Evolutionary conservation across 306 rosid species (phyloP), one percentile per base, ranked within the genome.

Genomic region (Boehmeria nivea): DNA sequence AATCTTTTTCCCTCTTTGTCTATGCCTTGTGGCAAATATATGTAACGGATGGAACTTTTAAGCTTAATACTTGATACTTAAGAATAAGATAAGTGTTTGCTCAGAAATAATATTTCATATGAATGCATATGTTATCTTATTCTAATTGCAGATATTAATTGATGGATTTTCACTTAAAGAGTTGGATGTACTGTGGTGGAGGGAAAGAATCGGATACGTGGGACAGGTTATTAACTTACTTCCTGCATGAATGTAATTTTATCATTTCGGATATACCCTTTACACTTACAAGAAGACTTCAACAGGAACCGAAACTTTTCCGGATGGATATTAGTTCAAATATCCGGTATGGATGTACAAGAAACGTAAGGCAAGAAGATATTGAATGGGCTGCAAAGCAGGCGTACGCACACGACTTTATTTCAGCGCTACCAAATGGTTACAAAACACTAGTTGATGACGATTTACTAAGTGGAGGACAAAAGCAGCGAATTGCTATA

Each of bases 321-420:
- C 82, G 84, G 36, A 87, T 67, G 91, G 93, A 84, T 70, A 83
- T 91, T 22, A 71, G 85, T 52, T 87, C 98, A 60, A 87, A 91
- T 79, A 91, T 91, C 59, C 75, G 64, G 63, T 91, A 91, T 80
- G 98, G 98, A 68, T 91, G 94, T 72, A 61, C 80, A 0, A 71
- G 76, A 67, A 75, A 82, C 39, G 57, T 78, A 51, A 76, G 59
- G 26, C 95, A 78, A 43, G 83, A 74, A 55, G 94, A 91, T 69
- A 49, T 91, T 64, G 96, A 82, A 79, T 82, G 84, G 94, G 98
- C 98, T 67, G 98, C 98, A 59, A 87, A 80, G 75, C 95, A 87
- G 54, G 98, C 98, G 21, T 87, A 72, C 73, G 96, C 96, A 24
- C 96, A 91, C 43, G 93, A 84, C 66, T 91, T 91, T 65, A 87